Base-by-base conservation (phyloP, 2,329 filamentous ascomycete genomes). In the Ceratocystis variospora region DNA sequence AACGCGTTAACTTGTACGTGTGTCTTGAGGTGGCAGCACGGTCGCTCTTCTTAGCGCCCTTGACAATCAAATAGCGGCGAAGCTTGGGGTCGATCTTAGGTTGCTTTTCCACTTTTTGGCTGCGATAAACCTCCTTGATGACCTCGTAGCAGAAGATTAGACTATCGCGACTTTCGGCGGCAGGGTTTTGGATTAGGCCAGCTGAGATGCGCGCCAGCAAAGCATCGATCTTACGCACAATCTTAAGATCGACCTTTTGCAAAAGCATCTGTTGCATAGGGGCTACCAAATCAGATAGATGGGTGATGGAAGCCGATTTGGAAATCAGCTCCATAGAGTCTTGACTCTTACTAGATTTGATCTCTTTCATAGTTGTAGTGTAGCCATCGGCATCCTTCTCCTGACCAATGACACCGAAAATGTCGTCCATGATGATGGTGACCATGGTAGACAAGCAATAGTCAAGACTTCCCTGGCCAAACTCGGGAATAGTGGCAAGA, bases 311-410 rank as follows among this genome's bases (percentile, higher is more conserved):
- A 1, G 90, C 87, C 61, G 87, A 91, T 72, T 87, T 89, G 31
- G 94, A 88, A 70, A 97, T 81, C 17, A 97, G 80, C 74, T 97
- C 93, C 87, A 97, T 95, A 0, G 94, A 96, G 73, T 99, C 95
- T 72, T 92, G 96, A 73, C 92, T 96, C 79, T 97, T 99, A 79
- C 89, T 96, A 75, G 89, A 94, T 79, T 96, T 97, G 66, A 99
- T 87, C 76, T 99, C 94, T 75, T 95, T 96, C 87, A 95, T 96
- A 75, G 93, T 89, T 73, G 86, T 96, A 66, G 88, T 87, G 74
- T 99, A 99, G 64, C 92, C 94, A 71, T 96, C 91, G 0, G 93
- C 93, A 71, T 99, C 94, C 76, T 99, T 99, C 73, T 99, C 93
- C 76, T 96, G 89, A 1, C 94, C 94, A 44, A 88, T 88, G 5